Evolutionary conservation across 768 basidiomycete species (phyloP).

Genomic region (Cyclocybe aegerita): DNA sequence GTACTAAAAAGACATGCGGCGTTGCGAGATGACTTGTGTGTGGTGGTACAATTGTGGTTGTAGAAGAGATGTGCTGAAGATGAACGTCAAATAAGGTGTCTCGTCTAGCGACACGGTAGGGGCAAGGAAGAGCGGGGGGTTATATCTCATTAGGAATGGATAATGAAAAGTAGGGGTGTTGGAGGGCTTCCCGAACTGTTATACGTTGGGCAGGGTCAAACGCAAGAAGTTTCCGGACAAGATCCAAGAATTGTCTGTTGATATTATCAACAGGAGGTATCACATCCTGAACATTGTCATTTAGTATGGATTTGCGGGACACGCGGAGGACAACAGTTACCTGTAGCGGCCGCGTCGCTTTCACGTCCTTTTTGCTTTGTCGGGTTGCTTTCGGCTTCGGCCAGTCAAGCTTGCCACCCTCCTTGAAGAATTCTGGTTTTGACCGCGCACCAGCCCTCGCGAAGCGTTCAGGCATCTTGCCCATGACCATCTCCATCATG

Average conservation of each 20-base stretch:
- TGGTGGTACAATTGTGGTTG: conserved; percentile 29
- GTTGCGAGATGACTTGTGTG: conserved; percentile 15
- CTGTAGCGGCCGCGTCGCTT: conserved; percentile 73
- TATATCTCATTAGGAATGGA: conserved; percentile 69
- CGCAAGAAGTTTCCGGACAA: conserved; percentile 82
- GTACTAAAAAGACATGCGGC: conserved; percentile 23
- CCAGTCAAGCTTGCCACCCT: conserved; percentile 84
- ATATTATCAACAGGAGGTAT: conserved; percentile 74
- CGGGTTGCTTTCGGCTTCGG: conserved; percentile 85
- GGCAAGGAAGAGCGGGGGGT: conserved; percentile 13
- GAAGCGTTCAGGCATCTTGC: conserved; percentile 91
- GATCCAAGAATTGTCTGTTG: conserved; percentile 82
- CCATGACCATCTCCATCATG: conserved; percentile 99
- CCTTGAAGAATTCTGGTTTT: conserved; percentile 94
- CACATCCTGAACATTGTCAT: conserved; percentile 58
- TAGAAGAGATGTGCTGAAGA: conserved; percentile 23
- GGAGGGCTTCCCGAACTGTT: conserved; percentile 83
- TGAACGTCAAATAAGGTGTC: conserved; percentile 19
- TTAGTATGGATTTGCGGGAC: conserved; percentile 1
- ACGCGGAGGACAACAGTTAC: conserved; percentile 43
- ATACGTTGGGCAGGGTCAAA: conserved; percentile 91
- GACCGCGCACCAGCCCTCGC: conserved; percentile 70
- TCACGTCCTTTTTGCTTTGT: conserved; percentile 93
- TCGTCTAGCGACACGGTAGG: conserved; percentile 14
- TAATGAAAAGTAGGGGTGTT: conserved; percentile 82